phyloP scores from a whole-genome alignment of 148 eudicot genomes.

The Heliosperma pusillum region DNA sequence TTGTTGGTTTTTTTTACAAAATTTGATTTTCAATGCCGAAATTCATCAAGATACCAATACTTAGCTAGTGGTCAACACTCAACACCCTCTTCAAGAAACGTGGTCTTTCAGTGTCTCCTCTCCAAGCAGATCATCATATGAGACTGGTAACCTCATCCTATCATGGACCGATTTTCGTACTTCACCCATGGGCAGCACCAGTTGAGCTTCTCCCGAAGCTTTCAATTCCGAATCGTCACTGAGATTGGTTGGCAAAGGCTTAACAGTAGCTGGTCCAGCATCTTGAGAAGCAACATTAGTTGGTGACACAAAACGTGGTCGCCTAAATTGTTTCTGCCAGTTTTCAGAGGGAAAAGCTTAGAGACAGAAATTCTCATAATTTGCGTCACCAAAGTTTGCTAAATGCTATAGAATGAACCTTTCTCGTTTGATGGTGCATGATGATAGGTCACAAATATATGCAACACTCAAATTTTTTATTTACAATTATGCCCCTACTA shows the following conservation, averaged over 20 bases:
- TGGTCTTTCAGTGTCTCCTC: conserved; percentile 30
- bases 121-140: conserved; percentile 65
- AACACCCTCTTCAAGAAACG: neutral
- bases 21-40: neutral
- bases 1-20: neutral
- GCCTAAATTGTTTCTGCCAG: conserved; percentile 67
- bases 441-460: neutral
- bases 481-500: neutral
- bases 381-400: neutral
- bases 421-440: neutral
- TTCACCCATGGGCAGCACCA: conserved; percentile 23
- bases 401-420: neutral
- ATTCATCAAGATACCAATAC: neutral
- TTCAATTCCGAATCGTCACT: conserved; percentile 27
- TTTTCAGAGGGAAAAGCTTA: neutral
- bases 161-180: conserved; percentile 47
- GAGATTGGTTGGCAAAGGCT: conserved; percentile 15
- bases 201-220: conserved; percentile 24
- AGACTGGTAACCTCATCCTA: conserved; percentile 61
- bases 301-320: conserved; percentile 23
- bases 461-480: neutral
- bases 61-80: too few species aligned
- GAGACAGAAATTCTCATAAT: neutral
- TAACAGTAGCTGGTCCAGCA: conserved; percentile 11
- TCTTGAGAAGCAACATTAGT: conserved; percentile 21